Evolutionary conservation across 192 early-diverging fungal species (phyloP).

Genomic region (Nowakowskiella sp.): DNA sequence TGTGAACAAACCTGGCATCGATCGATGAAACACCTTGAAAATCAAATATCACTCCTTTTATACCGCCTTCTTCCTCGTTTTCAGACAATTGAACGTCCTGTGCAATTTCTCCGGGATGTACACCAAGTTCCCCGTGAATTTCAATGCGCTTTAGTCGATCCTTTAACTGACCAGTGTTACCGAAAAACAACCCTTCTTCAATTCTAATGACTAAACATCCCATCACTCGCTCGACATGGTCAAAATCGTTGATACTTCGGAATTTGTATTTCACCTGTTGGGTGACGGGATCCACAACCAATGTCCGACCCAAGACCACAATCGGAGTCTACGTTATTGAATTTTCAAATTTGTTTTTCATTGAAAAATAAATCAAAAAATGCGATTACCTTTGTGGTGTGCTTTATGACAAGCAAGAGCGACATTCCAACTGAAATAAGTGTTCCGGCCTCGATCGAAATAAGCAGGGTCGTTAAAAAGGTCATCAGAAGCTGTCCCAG

Average conservation of each 20-base stretch:
- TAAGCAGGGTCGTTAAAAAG: constrained; percentile 79
- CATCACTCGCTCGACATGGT: constrained; percentile 61
- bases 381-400: constrained; percentile 59
- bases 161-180: constrained; percentile 93
- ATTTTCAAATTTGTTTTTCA: constrained; percentile 18
- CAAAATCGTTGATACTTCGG: constrained; percentile 42
- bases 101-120: constrained; percentile 79
- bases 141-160: constrained; percentile 90
- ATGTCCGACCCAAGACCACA: constrained; percentile 33
- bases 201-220: constrained; percentile 82
- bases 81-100: constrained; percentile 6
- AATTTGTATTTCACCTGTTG: constrained; percentile 50
- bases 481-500: constrained; percentile 75
- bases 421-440: constrained; percentile 81
- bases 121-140: constrained; percentile 84
- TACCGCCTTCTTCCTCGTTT: constrained; percentile 46
- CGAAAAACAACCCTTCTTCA: constrained; percentile 93
- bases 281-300: constrained; percentile 30
- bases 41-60: constrained; percentile 83
- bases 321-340: constrained; percentile 29
- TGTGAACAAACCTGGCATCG: constrained; percentile 69
- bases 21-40: constrained; percentile 77
- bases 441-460: constrained; percentile 90
- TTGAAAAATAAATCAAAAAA: constrained; percentile 11
- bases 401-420: constrained; percentile 83